Percentiles rank a stretch among this genome's conserved stretches.
Conservation (phyloP, 2,329 filamentous ascomycete species). For the Alternaria viburni region DNA sequence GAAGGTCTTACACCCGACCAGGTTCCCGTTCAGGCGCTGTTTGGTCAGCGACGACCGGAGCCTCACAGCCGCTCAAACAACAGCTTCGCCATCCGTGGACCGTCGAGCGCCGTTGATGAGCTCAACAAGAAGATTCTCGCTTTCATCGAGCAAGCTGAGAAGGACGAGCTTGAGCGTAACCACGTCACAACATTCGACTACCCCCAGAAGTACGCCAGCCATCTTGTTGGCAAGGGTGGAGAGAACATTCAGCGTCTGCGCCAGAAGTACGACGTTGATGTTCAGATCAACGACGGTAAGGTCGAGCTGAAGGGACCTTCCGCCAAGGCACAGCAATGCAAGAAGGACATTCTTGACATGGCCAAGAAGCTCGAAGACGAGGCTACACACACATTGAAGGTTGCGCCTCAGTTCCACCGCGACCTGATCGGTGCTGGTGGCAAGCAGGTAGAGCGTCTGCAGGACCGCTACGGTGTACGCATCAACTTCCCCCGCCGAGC, state of each 20-base stretch:
- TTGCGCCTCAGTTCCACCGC: constrained; percentile 91
- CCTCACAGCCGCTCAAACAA: constrained; percentile 62
- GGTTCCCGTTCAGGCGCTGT: constrained; percentile 64
- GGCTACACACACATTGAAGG: constrained; percentile 82
- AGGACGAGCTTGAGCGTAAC: constrained; percentile 91
- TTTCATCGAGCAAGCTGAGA: constrained; percentile 86
- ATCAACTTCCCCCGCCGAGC: constrained; percentile 88
- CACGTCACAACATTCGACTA: constrained; percentile 89
- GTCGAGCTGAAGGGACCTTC: constrained; percentile 95
- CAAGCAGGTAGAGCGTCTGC: constrained; percentile 86
- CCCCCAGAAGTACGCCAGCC: constrained; percentile 91
- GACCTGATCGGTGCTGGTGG: constrained; percentile 92
- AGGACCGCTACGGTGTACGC: constrained; percentile 89
- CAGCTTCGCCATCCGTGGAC: constrained; percentile 76
- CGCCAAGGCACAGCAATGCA: constrained; percentile 89
- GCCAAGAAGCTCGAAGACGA: constrained; percentile 89
- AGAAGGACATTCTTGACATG: constrained; percentile 78
- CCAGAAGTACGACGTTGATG: constrained; percentile 74
- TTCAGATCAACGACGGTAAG: constrained; percentile 92
- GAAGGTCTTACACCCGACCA: constrained; percentile 53
- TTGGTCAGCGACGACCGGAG: constrained; percentile 53
- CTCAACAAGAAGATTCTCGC: constrained; percentile 74
- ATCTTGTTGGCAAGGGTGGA: constrained; percentile 72
- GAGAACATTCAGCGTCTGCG: constrained; percentile 73
- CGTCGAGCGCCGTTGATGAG: constrained; percentile 72